Percentiles rank a stretch among this genome's conserved stretches.
These are phyloP conservation scores for Loxodes magnus DNA, from an alignment of 73 alveolate genomes.

Conservation along the genomic window DNA sequence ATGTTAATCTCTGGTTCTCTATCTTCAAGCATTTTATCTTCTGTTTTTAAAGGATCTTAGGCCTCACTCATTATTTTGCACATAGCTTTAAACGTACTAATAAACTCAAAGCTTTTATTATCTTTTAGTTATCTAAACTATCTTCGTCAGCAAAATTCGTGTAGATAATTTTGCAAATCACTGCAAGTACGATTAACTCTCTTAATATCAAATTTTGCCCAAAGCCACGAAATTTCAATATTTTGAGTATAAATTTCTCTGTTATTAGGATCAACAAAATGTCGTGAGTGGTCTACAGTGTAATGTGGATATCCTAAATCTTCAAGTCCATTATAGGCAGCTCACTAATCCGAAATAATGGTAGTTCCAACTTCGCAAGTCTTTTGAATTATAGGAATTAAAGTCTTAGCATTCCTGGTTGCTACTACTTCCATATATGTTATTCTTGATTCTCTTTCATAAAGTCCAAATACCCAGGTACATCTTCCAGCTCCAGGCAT, in stretches of 20 bases:
- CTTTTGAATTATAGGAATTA: slow-evolving; percentile 9
- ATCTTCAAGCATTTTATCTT: no score
- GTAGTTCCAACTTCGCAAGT: slow-evolving; percentile 11
- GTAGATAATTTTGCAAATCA: neutral
- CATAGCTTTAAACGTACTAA: neutral
- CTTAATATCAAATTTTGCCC: slow-evolving; percentile 10
- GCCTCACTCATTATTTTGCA: neutral
- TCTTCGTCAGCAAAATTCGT: slow-evolving; percentile 4
- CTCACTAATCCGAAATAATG: slow-evolving; percentile 16
- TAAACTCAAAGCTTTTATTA: neutral
- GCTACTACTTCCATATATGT: slow-evolving; percentile 12
- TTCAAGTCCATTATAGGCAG: slow-evolving; percentile 5
- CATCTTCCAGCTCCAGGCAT: neutral
- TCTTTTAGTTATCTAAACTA: slow-evolving; percentile 7
- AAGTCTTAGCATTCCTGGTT: neutral
- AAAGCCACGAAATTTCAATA: slow-evolving; percentile 16
- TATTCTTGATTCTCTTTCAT: slow-evolving; percentile 9
- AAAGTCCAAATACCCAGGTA: slow-evolving; percentile 15
- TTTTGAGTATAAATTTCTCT: slow-evolving; percentile 12
- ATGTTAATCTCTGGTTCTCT: no score
- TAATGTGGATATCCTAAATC: slow-evolving; percentile 9
- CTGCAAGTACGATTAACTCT: neutral
- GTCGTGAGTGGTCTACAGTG: slow-evolving; percentile 15
- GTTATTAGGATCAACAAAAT: slow-evolving; percentile 1
- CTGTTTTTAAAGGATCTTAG: no score